phyloP scores from a whole-genome alignment of 2,329 filamentous ascomycete species.

The Talaromyces albobiverticillius region DNA sequence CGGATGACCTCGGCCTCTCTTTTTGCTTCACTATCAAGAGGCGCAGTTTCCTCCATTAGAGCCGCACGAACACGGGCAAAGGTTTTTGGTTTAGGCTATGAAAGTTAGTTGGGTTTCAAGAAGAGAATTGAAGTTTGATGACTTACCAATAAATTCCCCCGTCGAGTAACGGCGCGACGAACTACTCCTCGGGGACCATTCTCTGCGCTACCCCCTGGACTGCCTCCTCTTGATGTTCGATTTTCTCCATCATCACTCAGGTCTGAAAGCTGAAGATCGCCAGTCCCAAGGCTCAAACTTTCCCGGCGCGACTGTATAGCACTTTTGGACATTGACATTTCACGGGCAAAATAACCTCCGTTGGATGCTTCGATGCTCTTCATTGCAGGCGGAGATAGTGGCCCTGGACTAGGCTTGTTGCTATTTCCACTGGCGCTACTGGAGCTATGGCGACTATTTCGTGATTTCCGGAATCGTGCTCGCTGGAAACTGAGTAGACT shows the following conservation, averaged over 20 bases:
- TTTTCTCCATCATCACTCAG: conserved; percentile 76
- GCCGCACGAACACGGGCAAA: conserved; percentile 92
- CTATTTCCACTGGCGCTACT: conserved; percentile 68
- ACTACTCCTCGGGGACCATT: conserved; percentile 69
- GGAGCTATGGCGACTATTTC: conserved; percentile 62
- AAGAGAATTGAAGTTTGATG: background rate
- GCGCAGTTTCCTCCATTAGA: conserved; percentile 80
- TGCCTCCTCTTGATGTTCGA: conserved; percentile 30
- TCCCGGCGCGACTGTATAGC: conserved; percentile 65
- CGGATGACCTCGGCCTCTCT: conserved; percentile 94
- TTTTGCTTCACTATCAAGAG: conserved; percentile 81
- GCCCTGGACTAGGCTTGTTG: conserved; percentile 66
- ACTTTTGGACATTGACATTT: conserved; percentile 46
- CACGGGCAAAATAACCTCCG: conserved; percentile 55
- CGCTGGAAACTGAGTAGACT: conserved; percentile 78
- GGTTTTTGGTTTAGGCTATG: conserved; percentile 88
- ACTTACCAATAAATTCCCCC: conserved; percentile 82
- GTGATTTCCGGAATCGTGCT: conserved; percentile 55
- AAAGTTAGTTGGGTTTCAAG: conserved; percentile 11
- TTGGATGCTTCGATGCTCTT: conserved; percentile 53
- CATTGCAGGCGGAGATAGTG: conserved; percentile 71
- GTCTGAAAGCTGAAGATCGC: conserved; percentile 76
- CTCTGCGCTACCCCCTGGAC: conserved; percentile 55
- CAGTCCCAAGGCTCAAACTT: conserved; percentile 86
- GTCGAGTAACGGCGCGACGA: conserved; percentile 75